Base-by-base conservation (phyloP, 2,329 filamentous ascomycete genomes). In the Amesomyces nigricolor region DNA sequence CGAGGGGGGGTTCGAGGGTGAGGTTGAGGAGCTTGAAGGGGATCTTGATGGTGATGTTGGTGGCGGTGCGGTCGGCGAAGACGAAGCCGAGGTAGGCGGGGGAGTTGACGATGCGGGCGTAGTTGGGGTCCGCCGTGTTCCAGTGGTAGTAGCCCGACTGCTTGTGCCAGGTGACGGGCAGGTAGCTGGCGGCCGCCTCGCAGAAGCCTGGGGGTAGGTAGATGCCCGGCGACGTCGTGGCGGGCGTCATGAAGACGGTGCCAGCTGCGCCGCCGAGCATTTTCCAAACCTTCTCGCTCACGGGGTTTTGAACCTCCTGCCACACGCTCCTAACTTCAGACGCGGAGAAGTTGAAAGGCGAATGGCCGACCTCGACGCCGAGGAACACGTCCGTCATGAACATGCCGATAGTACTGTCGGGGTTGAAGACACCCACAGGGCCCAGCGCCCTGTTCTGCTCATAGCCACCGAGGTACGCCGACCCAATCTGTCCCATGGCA, bases 11-110 rank as follows among this genome's bases (percentile, higher is more conserved):
- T 1, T 70, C 68, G 4, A 77, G 65, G 0, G 73, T 76, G 6
- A 73, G 65, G 58, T 73, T 71, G n/a, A 72, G 65, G 35, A 72
- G 66, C 32, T 61, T 63, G 47, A 71, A 69, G 11, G 75, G 75
- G 2, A 77, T 71, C 11, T 75, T 75, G 63, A 78, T 74, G 0
- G 67, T 70, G 43, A 74, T 58, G 42, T 69, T 70, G 2, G 65
- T 58, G 0, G 64, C 66, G 22, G 66, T 65, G 3, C 63, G 65
- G 52, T 64, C 63, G 8, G 62, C 61, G 30, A 68, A 53, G 38
- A 75, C 66, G 58, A 77, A 77, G 48, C 67, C 65, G 7, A 77
- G 66, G 43, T 71, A 72, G 13, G 73, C 69, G 2, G 73, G 68
- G 1, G 74, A 76, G 38, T 63, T 67, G 38, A 76, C 63, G 35